phyloP scores from a whole-genome alignment of 257 asterid species.

The Dorcoceras hygrometricum region DNA sequence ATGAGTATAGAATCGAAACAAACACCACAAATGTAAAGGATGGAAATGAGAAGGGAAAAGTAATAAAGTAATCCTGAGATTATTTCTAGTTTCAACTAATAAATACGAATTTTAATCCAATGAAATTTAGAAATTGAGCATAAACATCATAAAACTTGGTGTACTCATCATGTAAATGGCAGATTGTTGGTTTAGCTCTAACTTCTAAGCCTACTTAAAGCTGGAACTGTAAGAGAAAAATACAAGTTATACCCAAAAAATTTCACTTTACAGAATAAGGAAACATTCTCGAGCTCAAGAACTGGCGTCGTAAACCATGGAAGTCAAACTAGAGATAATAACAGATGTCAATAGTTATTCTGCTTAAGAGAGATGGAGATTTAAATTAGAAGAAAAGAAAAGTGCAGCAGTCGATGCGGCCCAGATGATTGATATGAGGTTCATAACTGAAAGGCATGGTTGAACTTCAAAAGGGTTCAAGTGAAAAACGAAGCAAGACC shows the following conservation, averaged over 20 bases:
- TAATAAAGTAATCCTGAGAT: too few species aligned
- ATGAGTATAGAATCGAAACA: conserved; percentile 11
- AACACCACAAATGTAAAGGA: background rate
- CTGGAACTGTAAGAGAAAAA: background rate
- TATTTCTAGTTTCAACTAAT: background rate
- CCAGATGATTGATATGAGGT: background rate
- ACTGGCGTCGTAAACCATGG: background rate
- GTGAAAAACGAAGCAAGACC: background rate
- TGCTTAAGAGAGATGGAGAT: background rate
- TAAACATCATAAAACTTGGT: background rate
- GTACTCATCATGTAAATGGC: background rate
- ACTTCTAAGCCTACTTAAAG: background rate
- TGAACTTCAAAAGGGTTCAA: background rate
- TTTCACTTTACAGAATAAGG: background rate
- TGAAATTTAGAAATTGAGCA: background rate
- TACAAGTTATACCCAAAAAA: background rate
- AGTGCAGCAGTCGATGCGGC: background rate
- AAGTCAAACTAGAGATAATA: background rate
- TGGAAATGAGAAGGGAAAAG: background rate
- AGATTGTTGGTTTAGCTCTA: background rate
- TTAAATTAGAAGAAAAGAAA: background rate
- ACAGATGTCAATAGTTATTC: background rate
- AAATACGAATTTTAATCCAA: background rate
- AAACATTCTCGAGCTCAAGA: background rate
- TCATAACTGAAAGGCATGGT: background rate